A percentile compares a stretch with the other conserved stretches of the same genome.
Conservation (phyloP, 768 basidiomycete genomes). For the Hericium coralloides region DNA sequence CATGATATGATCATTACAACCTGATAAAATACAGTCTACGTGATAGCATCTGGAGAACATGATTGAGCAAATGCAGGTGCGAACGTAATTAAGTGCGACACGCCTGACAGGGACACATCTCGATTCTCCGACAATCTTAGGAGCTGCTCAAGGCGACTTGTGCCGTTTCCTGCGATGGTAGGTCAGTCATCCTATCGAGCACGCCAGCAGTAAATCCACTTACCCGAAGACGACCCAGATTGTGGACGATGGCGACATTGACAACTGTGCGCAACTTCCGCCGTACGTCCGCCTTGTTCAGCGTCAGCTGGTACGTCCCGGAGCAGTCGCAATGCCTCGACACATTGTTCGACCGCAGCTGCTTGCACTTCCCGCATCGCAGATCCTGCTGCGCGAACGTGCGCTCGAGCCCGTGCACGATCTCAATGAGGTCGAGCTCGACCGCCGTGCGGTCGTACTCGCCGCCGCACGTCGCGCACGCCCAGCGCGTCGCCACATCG, state of each 20-base stretch:
- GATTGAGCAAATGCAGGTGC: too few relatives aligned
- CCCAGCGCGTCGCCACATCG: slow-evolving; percentile 49
- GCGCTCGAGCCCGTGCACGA: slow-evolving; percentile 61
- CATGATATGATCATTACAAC: too few relatives aligned
- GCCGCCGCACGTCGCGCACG: slow-evolving; percentile 62
- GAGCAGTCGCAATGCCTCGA: slow-evolving; percentile 84
- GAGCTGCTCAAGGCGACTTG: neutral
- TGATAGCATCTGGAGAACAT: too few relatives aligned
- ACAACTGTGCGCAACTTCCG: slow-evolving; percentile 73
- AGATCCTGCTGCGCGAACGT: slow-evolving; percentile 86
- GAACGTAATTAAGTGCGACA: too few relatives aligned
- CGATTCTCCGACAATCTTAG: too few relatives aligned
- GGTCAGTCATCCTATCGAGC: neutral
- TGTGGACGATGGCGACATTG: slow-evolving; percentile 73
- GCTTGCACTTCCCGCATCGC: slow-evolving; percentile 80
- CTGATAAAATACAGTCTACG: too few relatives aligned
- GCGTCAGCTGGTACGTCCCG: slow-evolving; percentile 66
- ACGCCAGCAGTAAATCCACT: neutral
- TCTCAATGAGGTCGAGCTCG: slow-evolving; percentile 77
- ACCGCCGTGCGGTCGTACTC: slow-evolving; percentile 87
- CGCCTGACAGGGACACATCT: too few relatives aligned
- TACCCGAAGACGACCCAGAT: slow-evolving; percentile 60
- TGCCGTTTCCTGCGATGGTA: neutral
- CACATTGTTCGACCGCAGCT: slow-evolving; percentile 84
- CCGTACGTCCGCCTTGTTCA: slow-evolving; percentile 64